Percentiles rank a stretch among this genome's conserved stretches.
These are phyloP conservation scores for Tolypocladium paradoxum DNA, from an alignment of 2,329 filamentous ascomycete species.

Conservation along the genomic window DNA sequence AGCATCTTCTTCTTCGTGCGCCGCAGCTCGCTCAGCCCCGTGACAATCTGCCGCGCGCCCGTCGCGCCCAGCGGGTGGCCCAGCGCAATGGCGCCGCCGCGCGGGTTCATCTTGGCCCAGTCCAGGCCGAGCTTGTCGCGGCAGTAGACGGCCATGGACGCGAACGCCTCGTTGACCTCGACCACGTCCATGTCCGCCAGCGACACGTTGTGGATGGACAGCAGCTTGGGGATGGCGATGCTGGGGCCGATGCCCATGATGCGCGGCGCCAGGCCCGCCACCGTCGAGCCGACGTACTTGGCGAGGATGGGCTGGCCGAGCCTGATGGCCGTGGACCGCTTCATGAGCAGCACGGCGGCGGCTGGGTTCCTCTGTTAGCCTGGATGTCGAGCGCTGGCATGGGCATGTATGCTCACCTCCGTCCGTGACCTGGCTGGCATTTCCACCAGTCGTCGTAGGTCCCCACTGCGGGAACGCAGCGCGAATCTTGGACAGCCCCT, in stretches of 20 bases:
- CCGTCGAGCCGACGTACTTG: constrained; percentile 88
- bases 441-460: constrained; percentile 77
- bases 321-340: constrained; percentile 77
- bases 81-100: constrained; percentile 73
- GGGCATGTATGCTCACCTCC: constrained; percentile 44
- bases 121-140: constrained; percentile 60
- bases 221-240: constrained; percentile 68
- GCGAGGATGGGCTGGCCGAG: constrained; percentile 85
- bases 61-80: constrained; percentile 76
- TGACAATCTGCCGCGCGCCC: constrained; percentile 74
- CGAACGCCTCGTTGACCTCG: constrained; percentile 97
- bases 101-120: constrained; percentile 67
- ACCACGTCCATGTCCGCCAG: constrained; percentile 79
- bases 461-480: constrained; percentile 87
- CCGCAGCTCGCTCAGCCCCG: constrained; percentile 74
- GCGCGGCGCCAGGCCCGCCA: constrained; percentile 79
- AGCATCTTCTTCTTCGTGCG: constrained; percentile 83
- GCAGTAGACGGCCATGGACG: constrained; percentile 96
- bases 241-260: constrained; percentile 94
- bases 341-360: constrained; percentile 85
- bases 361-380: constrained; percentile 31
- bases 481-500: constrained; percentile 73
- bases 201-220: constrained; percentile 65
- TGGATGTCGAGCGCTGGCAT: not conserved
- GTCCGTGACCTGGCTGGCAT: constrained; percentile 90